Percentiles rank a stretch among this genome's conserved stretches.
These are phyloP conservation scores for Multifurca ochricompacta DNA, from an alignment of 768 basidiomycete genomes.

Conservation along the genomic window DNA sequence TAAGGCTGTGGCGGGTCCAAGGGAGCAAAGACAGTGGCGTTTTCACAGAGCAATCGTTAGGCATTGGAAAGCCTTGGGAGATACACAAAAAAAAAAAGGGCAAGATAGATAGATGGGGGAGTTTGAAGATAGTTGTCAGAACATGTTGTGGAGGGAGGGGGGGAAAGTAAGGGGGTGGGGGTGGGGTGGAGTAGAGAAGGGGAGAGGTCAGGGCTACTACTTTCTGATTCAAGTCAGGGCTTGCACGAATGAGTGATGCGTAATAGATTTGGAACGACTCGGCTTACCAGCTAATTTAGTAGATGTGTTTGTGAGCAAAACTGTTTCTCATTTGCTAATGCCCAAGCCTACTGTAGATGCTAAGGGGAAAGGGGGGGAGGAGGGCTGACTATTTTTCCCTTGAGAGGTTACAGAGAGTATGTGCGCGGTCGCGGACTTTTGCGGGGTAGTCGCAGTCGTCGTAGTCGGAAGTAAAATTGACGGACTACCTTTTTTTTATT, in stretches of 20 bases:
- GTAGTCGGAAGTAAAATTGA: conserved; percentile 4
- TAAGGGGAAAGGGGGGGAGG: no score
- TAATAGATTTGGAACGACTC: neutral
- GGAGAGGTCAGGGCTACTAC: neutral
- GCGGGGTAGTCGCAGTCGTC: no score
- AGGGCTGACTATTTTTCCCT: no score
- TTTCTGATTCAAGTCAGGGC: neutral
- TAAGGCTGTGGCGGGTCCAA: neutral
- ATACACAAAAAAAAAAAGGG: neutral
- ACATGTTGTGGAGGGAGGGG: no score
- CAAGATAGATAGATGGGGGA: neutral
- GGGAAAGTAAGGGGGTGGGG: no score
- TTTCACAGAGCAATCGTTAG: conserved; percentile 8
- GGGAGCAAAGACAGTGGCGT: neutral
- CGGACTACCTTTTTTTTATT: neutral
- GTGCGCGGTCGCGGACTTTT: conserved; percentile 6
- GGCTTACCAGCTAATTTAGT: neutral
- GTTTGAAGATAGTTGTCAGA: neutral
- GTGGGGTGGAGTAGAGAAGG: no score
- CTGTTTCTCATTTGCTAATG: neutral
- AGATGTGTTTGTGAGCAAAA: neutral
- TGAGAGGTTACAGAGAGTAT: no score
- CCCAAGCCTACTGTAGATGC: no score
- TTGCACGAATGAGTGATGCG: neutral
- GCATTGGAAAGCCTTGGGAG: conserved; percentile 3